phyloP scores from a whole-genome alignment of 192 early-diverging fungal genomes.

The Rhizophagus sp. region DNA sequence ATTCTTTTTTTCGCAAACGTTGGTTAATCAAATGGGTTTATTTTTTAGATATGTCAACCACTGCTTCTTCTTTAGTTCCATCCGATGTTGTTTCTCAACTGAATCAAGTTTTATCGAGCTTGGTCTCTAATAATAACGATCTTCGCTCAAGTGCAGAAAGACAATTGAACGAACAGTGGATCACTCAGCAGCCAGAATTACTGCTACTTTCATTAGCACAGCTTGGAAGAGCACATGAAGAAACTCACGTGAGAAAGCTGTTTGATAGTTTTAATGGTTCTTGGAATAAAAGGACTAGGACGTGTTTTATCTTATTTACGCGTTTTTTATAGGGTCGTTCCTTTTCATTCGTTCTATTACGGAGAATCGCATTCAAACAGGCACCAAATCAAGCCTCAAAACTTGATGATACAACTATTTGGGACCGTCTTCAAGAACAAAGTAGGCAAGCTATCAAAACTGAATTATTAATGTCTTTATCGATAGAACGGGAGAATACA shows the following conservation, averaged over 20 bases:
- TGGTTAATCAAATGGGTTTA: no score
- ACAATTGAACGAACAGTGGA: constrained; percentile 57
- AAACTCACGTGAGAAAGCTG: constrained; percentile 34
- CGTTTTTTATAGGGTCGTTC: constrained; percentile 46
- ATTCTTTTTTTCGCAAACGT: no score
- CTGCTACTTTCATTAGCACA: constrained; percentile 51
- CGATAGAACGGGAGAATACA: constrained; percentile 67
- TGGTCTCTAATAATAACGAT: constrained; percentile 51
- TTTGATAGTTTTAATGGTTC: background rate
- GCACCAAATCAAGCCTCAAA: constrained; percentile 38
- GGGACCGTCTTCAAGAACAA: constrained; percentile 66
- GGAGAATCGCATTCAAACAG: constrained; percentile 55
- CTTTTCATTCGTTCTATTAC: constrained; percentile 53
- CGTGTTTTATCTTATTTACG: background rate
- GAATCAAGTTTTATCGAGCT: constrained; percentile 43
- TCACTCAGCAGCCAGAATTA: constrained; percentile 49
- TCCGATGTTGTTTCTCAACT: constrained; percentile 51
- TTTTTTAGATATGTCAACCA: background rate
- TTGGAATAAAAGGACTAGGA: background rate
- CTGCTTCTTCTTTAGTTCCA: constrained; percentile 10
- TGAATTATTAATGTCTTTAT: constrained; percentile 78
- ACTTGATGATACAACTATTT: constrained; percentile 52
- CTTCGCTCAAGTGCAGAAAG: constrained; percentile 50
- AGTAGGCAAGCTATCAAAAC: constrained; percentile 70
- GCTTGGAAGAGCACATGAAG: constrained; percentile 40